Evolutionary conservation across 805 yeast species (phyloP), one percentile per base, ranked within the genome.

Genomic region (Torulaspora maleeae): DNA sequence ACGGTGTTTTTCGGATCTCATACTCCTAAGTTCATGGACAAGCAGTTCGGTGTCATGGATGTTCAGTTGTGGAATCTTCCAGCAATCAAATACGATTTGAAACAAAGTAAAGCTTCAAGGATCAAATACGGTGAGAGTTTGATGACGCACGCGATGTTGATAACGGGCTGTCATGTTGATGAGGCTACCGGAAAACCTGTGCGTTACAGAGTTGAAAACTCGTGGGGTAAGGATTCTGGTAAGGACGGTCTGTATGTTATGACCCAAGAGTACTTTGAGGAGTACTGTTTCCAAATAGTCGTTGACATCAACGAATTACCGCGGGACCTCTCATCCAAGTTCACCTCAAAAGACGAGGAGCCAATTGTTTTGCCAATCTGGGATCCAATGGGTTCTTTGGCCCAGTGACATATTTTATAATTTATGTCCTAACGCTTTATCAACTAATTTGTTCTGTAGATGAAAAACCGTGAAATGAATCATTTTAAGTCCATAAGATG

Each of bases 91-190:
- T 73, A 79, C 72, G 63, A 72, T 43, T 67, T 75, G 57, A 70
- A 76, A 42, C 72, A 76, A 56, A 50, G 63, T 41, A 87, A 88
- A 70, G 79, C 79, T 16, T 82, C 87, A 40, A 72, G 95, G 51
- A 80, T 88, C 49, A 67, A 73, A 48, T 81, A 83, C 52, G 80
- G 79, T 46, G 80, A 86, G 52, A 82, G 89, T 19, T 69, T 79
- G 52, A 86, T 87, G 95, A 87, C 95, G 12, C 96, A 87, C 59
- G 96, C 96, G 29, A 87, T 87, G 96, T 75, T 81, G 17, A 78
- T 87, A 58, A 82, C 89, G 10, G 95, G 81, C 27, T 91, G 85
- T 37, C 89, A 86, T 63, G 68, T 87, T 29, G 88, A 83, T 51
- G 78, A 73, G 10, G 36, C 43, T 11, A 51, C 68, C 17, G 83